Evolutionary conservation across 2,329 filamentous ascomycete genomes (phyloP), one percentile per base, ranked within the genome.

Genomic region (Chaetomium sp.): DNA sequence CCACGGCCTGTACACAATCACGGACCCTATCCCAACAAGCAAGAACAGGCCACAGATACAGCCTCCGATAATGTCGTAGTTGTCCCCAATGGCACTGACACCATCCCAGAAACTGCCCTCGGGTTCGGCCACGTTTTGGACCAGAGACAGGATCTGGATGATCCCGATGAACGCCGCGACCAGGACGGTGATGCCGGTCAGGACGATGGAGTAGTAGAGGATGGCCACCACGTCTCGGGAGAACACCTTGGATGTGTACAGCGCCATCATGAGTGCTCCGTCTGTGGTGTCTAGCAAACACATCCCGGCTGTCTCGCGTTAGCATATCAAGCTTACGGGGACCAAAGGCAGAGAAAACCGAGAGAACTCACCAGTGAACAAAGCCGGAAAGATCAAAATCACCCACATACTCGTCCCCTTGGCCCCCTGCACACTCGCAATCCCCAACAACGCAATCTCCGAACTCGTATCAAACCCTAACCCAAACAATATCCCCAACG

Each of bases 401-500:
- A 96, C 75, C 94, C 94, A 99, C 57, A 97, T 86, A 36, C 85
- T 89, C 0, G 91, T 96, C 1, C 92, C 92, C 58, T 87, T 79
- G 0, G 90, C 85, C 0, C 88, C 91, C 65, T 96, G 88, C 1
- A 99, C 84, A 35, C 88, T 91, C 0, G 89, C 88, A 60, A 97
- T 95, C 0, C 92, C 94, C 0, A 99, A 73, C 6, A 99, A 79
- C 0, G 94, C 92, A 65, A 97, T 89, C 70, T 99, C 92, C 6
- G 89, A 95, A 42, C 88, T 95, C 0, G 94, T 97, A 68, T 97
- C 94, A 68, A 99, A 97, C 0, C 92, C 94, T 0, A 97, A 77
- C 0, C 92, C 94, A 66, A 92, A 97, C 4, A 97, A 74, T 0
- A 97, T 79, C 0, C 92, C 92, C 0, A 96, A 75, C 0, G 90